Percentiles rank a stretch among this genome's conserved stretches.
Evolutionary conservation across 805 yeast genomes (phyloP).

Genomic region (Myxozyma kluyveri): DNA sequence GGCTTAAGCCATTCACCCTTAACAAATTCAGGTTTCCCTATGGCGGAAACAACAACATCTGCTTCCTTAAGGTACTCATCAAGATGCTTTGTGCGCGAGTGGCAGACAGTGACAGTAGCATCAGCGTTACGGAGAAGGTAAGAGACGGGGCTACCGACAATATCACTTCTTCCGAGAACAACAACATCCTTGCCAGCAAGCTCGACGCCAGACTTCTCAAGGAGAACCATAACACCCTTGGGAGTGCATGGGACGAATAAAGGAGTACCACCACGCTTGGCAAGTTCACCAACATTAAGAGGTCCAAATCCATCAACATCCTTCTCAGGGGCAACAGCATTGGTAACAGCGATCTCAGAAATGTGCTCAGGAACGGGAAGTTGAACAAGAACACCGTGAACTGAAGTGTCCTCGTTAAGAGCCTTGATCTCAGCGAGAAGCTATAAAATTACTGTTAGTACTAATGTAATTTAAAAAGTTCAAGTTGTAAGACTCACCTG

Average conservation of each 20-base stretch:
- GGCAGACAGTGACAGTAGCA: constrained; percentile 82
- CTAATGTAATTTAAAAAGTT: background rate
- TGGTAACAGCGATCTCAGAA: constrained; percentile 75
- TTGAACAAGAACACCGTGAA: constrained; percentile 87
- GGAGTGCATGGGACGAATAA: constrained; percentile 92
- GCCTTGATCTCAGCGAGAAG: constrained; percentile 54
- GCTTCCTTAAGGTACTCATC: constrained; percentile 61
- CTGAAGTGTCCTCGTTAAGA: constrained; percentile 69
- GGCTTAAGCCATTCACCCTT: constrained; percentile 85
- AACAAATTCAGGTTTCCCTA: constrained; percentile 81
- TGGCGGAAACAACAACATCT: constrained; percentile 88
- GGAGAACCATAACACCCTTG: constrained; percentile 79
- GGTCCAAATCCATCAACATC: constrained; percentile 96
- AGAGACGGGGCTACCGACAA: constrained; percentile 93
- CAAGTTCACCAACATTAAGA: constrained; percentile 82
- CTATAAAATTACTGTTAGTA: constrained; percentile 11
- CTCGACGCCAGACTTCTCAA: constrained; percentile 64
- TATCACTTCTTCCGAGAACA: constrained; percentile 92
- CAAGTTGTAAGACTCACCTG: constrained; percentile 39
- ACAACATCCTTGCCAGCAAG: constrained; percentile 82
- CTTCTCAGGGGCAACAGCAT: constrained; percentile 73
- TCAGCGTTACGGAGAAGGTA: constrained; percentile 73
- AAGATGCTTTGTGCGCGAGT: constrained; percentile 66
- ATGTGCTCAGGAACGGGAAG: constrained; percentile 81
- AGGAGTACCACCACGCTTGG: constrained; percentile 82